A percentile compares a stretch with the other conserved stretches of the same genome.
Conservation (phyloP, 2,329 filamentous ascomycete species). For the Fusarium sp. region DNA sequence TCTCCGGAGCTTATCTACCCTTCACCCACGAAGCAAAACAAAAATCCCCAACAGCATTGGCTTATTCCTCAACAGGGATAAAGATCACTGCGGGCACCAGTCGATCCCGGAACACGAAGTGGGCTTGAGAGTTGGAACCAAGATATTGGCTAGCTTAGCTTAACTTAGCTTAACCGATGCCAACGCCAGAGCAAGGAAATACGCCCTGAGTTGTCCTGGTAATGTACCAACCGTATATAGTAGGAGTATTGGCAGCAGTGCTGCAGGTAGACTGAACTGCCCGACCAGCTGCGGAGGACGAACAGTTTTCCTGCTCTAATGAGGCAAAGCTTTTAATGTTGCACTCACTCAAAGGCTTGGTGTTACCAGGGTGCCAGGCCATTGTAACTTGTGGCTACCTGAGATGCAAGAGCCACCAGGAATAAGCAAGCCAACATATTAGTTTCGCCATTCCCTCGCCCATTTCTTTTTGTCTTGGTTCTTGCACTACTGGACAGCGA, state of each 20-base stretch:
- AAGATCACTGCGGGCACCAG: slow-evolving; percentile 17
- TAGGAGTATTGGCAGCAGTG: slow-evolving; percentile 17
- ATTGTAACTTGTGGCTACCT: slow-evolving; percentile 32
- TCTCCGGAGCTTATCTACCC: not conserved
- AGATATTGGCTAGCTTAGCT: slow-evolving; percentile 10
- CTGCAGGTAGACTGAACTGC: slow-evolving; percentile 7
- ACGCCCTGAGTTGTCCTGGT: not conserved
- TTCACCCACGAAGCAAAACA: slow-evolving; percentile 14
- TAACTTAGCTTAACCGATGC: slow-evolving; percentile 13
- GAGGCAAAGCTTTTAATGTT: slow-evolving; percentile 28
- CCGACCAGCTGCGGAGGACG: slow-evolving; percentile 12
- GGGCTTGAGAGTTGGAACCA: slow-evolving; percentile 26
- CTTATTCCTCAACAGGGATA: slow-evolving; percentile 13
- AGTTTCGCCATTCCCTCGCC: not conserved
- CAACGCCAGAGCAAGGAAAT: slow-evolving; percentile 10
- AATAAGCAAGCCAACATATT: not conserved
- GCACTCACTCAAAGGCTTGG: slow-evolving; percentile 22
- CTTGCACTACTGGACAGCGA: not conserved
- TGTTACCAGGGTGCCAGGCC: slow-evolving; percentile 15
- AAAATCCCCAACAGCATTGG: slow-evolving; percentile 11
- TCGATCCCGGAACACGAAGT: slow-evolving; percentile 34
- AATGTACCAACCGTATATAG: not conserved
- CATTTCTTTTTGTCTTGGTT: not conserved
- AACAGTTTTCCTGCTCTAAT: slow-evolving; percentile 15
- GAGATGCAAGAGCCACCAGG: slow-evolving; percentile 27